Conservation (phyloP, 371 early-diverging fungal genomes). For the Parasitella parasitica region DNA sequence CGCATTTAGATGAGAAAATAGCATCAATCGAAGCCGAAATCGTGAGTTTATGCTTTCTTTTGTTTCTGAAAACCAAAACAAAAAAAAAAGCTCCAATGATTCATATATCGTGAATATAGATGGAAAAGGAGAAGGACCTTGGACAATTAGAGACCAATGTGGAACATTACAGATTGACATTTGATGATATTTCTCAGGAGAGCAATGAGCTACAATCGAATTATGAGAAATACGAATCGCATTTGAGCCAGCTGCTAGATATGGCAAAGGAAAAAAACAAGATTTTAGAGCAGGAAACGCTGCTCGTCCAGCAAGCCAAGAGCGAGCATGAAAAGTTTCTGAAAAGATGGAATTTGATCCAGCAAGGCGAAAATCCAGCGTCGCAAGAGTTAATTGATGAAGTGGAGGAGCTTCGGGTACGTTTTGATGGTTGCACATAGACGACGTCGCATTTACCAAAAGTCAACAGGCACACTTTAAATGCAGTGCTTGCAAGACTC, state of each 20-base stretch:
- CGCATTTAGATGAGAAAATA: neutral
- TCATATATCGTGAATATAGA: neutral
- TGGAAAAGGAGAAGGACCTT: neutral
- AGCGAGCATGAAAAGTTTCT: neutral
- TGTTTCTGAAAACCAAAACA: too few species aligned
- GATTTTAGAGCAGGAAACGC: neutral
- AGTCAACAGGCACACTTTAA: neutral
- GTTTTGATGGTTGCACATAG: too few species aligned
- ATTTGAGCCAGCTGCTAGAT: neutral
- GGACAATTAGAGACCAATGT: neutral
- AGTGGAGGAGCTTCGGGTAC: constrained; percentile 6
- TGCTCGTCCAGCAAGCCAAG: neutral
- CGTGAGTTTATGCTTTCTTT: neutral
- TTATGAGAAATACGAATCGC: neutral
- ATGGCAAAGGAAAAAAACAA: neutral
- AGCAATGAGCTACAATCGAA: neutral
- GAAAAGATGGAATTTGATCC: neutral
- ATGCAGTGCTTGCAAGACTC: constrained; percentile 4
- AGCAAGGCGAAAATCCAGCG: constrained; percentile 1
- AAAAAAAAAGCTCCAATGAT: too few species aligned
- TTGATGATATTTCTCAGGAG: neutral
- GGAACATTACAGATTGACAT: neutral
- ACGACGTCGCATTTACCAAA: neutral
- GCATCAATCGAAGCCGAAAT: neutral
- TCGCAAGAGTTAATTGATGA: constrained; percentile 3